Evolutionary conservation across 2,329 filamentous ascomycete genomes (phyloP).

Genomic region (Diaporthe velutina): DNA sequence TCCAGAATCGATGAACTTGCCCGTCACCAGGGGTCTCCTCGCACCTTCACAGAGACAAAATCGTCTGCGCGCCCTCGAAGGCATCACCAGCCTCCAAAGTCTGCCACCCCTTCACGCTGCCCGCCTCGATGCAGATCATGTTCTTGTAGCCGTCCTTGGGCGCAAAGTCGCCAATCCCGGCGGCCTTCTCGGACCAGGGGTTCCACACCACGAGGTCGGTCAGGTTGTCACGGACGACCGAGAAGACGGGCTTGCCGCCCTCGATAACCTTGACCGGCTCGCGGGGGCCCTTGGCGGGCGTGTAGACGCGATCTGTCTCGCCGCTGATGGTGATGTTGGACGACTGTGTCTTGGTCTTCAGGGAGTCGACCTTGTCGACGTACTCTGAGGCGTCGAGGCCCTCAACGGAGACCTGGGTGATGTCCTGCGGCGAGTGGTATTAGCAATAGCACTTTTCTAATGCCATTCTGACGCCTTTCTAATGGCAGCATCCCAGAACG

Average conservation of each 20-base stretch:
- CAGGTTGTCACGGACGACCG: conserved; percentile 86
- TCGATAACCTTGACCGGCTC: conserved; percentile 72
- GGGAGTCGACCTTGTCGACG: conserved; percentile 83
- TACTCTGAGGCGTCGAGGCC: conserved; percentile 84
- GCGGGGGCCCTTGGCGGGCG: conserved; percentile 72
- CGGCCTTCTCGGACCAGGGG: conserved; percentile 89
- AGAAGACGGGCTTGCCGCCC: conserved; percentile 74
- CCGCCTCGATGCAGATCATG: conserved; percentile 96
- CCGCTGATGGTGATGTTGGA: conserved; percentile 76
- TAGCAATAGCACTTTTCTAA: not conserved
- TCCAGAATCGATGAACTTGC: conserved; percentile 6
- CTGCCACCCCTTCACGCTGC: conserved; percentile 84
- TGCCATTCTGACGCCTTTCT: not conserved
- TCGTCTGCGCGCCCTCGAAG: conserved; percentile 73
- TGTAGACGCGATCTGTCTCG: conserved; percentile 93
- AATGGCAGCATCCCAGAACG: conserved; percentile 45
- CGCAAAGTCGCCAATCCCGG: conserved; percentile 85
- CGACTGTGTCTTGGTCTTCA: conserved; percentile 74
- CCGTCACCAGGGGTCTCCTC: not conserved
- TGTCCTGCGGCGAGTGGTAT: conserved; percentile 72
- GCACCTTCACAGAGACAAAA: conserved; percentile 53
- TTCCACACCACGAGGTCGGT: conserved; percentile 96
- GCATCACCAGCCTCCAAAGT: conserved; percentile 84
- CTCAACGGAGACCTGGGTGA: conserved; percentile 77
- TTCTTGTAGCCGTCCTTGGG: conserved; percentile 92